phyloP scores from a whole-genome alignment of 2,329 filamentous ascomycete genomes.

The Colletotrichum godetiae region DNA sequence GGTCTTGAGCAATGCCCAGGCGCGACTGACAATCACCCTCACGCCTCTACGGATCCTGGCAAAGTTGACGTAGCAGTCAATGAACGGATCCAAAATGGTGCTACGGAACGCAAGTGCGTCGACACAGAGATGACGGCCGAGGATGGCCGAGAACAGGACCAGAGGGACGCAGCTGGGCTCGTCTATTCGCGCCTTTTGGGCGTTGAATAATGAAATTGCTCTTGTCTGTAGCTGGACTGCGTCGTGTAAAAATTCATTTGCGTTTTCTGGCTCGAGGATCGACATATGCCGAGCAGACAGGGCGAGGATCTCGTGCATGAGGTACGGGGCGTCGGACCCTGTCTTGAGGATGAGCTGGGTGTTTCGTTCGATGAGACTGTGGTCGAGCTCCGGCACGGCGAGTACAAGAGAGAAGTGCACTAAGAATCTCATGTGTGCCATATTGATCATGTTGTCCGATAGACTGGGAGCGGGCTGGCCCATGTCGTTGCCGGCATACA shows the following conservation, averaged over 20 bases:
- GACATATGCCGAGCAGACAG: constrained; percentile 50
- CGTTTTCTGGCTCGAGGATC: constrained; percentile 38
- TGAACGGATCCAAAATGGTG: constrained; percentile 40
- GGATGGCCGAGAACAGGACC: constrained; percentile 47
- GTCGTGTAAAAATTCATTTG: constrained; percentile 40
- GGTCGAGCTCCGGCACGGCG: constrained; percentile 34
- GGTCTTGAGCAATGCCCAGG: constrained; percentile 8
- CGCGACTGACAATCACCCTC: constrained; percentile 31
- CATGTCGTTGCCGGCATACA: constrained; percentile 10
- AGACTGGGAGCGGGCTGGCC: not conserved
- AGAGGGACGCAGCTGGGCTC: constrained; percentile 45
- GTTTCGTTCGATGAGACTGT: constrained; percentile 35
- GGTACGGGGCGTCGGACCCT: constrained; percentile 44
- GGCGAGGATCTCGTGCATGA: constrained; percentile 49
- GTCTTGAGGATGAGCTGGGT: constrained; percentile 40
- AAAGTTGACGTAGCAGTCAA: constrained; percentile 44
- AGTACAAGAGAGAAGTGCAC: not conserved
- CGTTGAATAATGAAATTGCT: constrained; percentile 44
- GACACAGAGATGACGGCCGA: constrained; percentile 48
- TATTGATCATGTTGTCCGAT: not conserved
- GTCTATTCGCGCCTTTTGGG: constrained; percentile 37
- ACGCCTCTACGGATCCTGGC: constrained; percentile 41
- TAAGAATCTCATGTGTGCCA: not conserved
- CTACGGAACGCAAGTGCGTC: constrained; percentile 44
- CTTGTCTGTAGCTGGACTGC: constrained; percentile 46